Percentiles rank a stretch among this genome's conserved stretches.
These are phyloP conservation scores for Inga laurina DNA, from an alignment of 306 rosid genomes.

Conservation along the genomic window DNA sequence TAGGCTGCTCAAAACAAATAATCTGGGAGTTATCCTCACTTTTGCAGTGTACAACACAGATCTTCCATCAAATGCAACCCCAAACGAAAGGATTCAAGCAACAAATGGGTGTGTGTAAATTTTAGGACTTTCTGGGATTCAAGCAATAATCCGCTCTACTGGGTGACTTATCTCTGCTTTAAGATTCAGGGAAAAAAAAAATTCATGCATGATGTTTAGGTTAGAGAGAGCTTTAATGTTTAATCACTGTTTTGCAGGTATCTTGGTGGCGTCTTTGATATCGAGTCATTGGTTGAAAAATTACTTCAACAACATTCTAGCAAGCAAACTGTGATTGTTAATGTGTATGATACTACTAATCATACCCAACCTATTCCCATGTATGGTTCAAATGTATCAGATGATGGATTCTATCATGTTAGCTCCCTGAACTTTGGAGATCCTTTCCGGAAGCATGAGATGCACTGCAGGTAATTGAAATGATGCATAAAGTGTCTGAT, in stretches of 20 bases:
- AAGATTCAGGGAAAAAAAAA: neutral
- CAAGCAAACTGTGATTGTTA: conserved; percentile 89
- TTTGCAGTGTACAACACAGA: conserved; percentile 93
- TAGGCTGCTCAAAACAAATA: conserved; percentile 77
- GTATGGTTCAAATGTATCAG: conserved; percentile 81
- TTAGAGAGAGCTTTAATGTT: conserved; percentile 5
- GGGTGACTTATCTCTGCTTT: neutral
- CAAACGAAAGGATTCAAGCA: conserved; percentile 88
- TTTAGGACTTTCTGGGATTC: conserved; percentile 14
- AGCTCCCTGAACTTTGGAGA: conserved; percentile 92
- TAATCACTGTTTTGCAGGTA: conserved; percentile 58
- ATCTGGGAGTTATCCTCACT: conserved; percentile 92
- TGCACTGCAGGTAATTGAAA: conserved; percentile 82
- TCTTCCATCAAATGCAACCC: conserved; percentile 88
- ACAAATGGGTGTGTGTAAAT: conserved; percentile 73
- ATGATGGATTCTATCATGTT: conserved; percentile 59
- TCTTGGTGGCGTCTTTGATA: conserved; percentile 94
- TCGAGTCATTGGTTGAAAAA: conserved; percentile 95
- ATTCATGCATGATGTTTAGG: neutral
- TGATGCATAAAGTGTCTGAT: conserved; percentile 3
- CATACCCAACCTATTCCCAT: conserved; percentile 74
- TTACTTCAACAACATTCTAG: conserved; percentile 96
- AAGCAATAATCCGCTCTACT: neutral
- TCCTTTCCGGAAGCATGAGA: conserved; percentile 94
- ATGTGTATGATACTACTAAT: conserved; percentile 90